Evolutionary conservation across 352 stramenopile genomes (phyloP).

Genomic region (Phytophthora megakarya): DNA sequence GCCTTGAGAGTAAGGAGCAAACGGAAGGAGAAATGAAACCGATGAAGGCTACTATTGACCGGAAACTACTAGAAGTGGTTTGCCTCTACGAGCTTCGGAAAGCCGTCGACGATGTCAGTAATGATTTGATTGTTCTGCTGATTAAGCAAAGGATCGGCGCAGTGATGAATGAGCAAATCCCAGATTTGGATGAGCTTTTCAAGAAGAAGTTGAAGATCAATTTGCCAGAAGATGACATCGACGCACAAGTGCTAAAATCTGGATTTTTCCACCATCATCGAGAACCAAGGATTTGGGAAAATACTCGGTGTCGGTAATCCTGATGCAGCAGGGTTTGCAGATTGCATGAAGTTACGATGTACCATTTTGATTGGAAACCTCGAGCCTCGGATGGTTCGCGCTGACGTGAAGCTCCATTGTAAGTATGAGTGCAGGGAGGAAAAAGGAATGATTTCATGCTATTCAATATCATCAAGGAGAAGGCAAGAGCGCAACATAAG

Average conservation of each 20-base stretch:
- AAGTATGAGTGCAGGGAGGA: neutral
- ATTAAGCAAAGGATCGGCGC: neutral
- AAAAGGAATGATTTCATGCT: conserved; percentile 1
- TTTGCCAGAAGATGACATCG: neutral
- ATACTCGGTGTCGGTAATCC: neutral
- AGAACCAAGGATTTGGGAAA: neutral
- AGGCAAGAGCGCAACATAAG: neutral
- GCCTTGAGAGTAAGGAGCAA: neutral
- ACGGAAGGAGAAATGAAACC: neutral
- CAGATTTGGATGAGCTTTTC: neutral
- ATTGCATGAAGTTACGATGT: neutral
- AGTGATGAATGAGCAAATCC: neutral
- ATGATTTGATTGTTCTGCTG: neutral
- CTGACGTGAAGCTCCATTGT: neutral
- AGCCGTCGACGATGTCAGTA: neutral
- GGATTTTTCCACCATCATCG: neutral
- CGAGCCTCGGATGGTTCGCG: neutral
- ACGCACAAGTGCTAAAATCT: neutral
- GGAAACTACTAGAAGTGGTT: neutral
- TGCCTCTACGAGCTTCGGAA: neutral
- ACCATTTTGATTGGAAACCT: neutral
- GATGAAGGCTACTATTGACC: neutral
- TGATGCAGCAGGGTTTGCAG: neutral
- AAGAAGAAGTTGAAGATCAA: neutral
- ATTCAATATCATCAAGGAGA: neutral